Base-by-base conservation (phyloP, 352 stramenopile species). In the Phytophthora idaei region DNA sequence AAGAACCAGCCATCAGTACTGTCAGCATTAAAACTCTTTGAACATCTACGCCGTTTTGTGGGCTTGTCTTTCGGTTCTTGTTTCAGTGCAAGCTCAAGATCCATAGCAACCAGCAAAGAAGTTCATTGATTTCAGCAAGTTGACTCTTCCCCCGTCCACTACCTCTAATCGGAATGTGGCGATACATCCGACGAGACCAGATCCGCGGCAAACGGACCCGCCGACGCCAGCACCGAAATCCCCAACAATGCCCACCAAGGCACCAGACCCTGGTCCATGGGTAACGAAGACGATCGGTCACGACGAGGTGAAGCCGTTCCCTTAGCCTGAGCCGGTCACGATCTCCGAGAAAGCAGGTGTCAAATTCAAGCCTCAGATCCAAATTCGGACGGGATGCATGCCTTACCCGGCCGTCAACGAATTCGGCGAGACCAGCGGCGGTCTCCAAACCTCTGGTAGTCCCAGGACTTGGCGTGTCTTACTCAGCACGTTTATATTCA, bases 271-370 rank as follows among this genome's bases (percentile, higher is more conserved):
- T 53, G 47, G 47, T 53, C 28, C 47, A 32, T 53, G 47, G 49
- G 31, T 56, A 3, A 56, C 49, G 2, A 56, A 56, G 49, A 56
- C 31, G 5, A 56, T 56, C 27, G 49, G 17, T 29, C 49, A 56
- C 15, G 29, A 42, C 12, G 12, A 42, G 12, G 5, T 42, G 2
- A 42, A 42, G 5, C 36, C 12, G 36, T 42, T 42, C 12, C 12
- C 36, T 4, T 0, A 42, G n/a, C 36, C 36, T 17, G 36, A 42
- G 3, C 36, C 36, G 5, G 36, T 42, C 36, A 42, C 36, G 36
- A 42, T 42, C 2, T 42, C 12, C 10, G 36, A 42, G 36, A 42
- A 42, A n/a, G 36, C 36, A 42, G 36, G 11, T 3, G 36, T 42
- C 36, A 42, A 42, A 9, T 42, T 42, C 14, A 53, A 53, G 14